These are phyloP conservation scores for Logfia minima DNA, from an alignment of 129 eudicot genomes.

Conservation along the genomic window DNA sequence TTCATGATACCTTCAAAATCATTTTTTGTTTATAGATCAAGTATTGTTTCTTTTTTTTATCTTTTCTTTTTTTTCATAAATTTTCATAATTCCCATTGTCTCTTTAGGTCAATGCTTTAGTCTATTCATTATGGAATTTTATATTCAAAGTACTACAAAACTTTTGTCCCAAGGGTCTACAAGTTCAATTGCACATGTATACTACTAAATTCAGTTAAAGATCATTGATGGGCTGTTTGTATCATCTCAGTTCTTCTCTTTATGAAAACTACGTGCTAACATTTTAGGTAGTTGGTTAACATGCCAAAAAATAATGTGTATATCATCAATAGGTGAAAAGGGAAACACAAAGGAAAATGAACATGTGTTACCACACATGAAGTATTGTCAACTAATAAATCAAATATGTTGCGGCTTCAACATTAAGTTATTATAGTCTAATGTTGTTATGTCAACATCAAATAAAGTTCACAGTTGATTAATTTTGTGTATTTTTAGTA, in stretches of 20 bases:
- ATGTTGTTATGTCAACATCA: conserved; percentile 8
- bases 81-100: not conserved
- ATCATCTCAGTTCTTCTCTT: not conserved
- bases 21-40: conserved; percentile 55
- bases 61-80: not conserved
- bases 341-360: not conserved
- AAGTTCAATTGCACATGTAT: not conserved
- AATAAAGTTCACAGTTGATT: not conserved
- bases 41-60: not conserved
- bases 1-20: conserved; percentile 56
- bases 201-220: not conserved
- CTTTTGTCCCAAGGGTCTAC: not conserved
- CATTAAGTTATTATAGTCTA: not conserved
- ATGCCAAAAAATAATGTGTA: not conserved
- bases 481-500: not conserved
- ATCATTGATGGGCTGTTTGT: not conserved
- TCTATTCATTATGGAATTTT: not conserved
- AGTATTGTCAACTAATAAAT: not conserved
- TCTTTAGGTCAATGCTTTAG: not conserved
- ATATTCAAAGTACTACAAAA: not conserved
- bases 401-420: conserved; percentile 15
- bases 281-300: conserved; percentile 29
- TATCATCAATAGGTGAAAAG: not conserved
- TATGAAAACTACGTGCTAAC: conserved; percentile 9
- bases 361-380: not conserved